phyloP scores from a whole-genome alignment of 148 eudicot genomes.

The Amaranthus hypochondriacus region DNA sequence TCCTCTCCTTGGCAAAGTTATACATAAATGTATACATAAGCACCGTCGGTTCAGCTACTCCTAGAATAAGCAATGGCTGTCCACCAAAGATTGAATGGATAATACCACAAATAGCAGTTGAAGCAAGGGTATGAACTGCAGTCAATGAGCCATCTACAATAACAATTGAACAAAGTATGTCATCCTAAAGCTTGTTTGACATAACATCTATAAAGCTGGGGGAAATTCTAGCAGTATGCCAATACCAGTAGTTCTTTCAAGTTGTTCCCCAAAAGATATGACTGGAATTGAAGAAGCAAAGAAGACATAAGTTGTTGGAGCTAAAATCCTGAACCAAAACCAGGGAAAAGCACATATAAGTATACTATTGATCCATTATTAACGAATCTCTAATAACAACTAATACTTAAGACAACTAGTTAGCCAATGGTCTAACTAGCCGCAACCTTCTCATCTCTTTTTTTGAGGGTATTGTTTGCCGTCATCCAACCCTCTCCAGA shows the following conservation, averaged over 20 bases:
- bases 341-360: constrained; percentile 6
- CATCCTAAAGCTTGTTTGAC: constrained; percentile 2
- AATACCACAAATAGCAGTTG: constrained; percentile 89
- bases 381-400: neutral
- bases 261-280: constrained; percentile 97
- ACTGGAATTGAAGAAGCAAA: constrained; percentile 99
- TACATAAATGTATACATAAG: constrained; percentile 97
- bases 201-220: constrained; percentile 2
- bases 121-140: constrained; percentile 96
- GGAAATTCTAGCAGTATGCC: constrained; percentile 18
- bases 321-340: constrained; percentile 63
- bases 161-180: constrained; percentile 3
- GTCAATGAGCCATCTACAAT: constrained; percentile 76
- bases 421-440: too few relatives aligned
- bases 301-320: constrained; percentile 95
- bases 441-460: too few relatives aligned
- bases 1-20: constrained; percentile 83
- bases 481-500: too few relatives aligned
- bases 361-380: neutral
- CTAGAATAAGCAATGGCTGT: constrained; percentile 90
- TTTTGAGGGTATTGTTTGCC: too few relatives aligned
- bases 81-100: constrained; percentile 96
- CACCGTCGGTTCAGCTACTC: constrained; percentile 98
- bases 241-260: constrained; percentile 80
- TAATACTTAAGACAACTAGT: neutral